Percentiles rank a stretch among this genome's conserved stretches.
phyloP scores from a whole-genome alignment of 2,329 filamentous ascomycete species.

The Monilinia vaccinii-corymbosi region DNA sequence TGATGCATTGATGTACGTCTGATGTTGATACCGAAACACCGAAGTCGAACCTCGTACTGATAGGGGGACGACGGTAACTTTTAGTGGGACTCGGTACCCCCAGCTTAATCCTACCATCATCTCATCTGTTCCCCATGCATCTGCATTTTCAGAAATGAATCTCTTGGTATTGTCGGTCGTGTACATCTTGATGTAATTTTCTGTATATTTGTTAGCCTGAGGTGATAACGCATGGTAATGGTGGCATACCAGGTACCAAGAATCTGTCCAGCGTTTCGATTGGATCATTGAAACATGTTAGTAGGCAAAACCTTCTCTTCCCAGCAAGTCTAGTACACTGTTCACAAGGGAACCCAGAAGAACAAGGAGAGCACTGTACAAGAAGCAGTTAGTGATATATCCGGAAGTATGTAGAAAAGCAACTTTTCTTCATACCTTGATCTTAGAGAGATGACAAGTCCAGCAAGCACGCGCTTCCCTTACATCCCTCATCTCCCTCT shows the following conservation, averaged over 20 bases:
- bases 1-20: constrained; percentile 14
- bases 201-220: constrained; percentile 13
- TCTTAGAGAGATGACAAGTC: constrained; percentile 30
- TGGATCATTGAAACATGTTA: constrained; percentile 28
- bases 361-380: constrained; percentile 27
- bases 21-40: constrained; percentile 19
- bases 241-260: constrained; percentile 23
- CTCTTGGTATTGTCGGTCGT: constrained; percentile 23
- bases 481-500: constrained; percentile 26
- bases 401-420: too few relatives aligned
- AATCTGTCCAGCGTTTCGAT: constrained; percentile 25
- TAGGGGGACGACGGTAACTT: constrained; percentile 24
- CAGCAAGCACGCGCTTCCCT: constrained; percentile 28
- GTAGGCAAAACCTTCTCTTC: constrained; percentile 27
- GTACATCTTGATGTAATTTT: constrained; percentile 25
- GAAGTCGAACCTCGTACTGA: constrained; percentile 17
- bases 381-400: background rate
- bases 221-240: background rate
- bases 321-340: constrained; percentile 25
- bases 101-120: constrained; percentile 22
- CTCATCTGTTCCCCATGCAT: constrained; percentile 22
- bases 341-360: constrained; percentile 26
- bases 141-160: constrained; percentile 23
- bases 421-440: constrained; percentile 17
- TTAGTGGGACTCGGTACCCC: constrained; percentile 22